These are phyloP conservation scores for Vickermania ingenoplastis DNA, from an alignment of 208 protist species.

Conservation along the genomic window DNA sequence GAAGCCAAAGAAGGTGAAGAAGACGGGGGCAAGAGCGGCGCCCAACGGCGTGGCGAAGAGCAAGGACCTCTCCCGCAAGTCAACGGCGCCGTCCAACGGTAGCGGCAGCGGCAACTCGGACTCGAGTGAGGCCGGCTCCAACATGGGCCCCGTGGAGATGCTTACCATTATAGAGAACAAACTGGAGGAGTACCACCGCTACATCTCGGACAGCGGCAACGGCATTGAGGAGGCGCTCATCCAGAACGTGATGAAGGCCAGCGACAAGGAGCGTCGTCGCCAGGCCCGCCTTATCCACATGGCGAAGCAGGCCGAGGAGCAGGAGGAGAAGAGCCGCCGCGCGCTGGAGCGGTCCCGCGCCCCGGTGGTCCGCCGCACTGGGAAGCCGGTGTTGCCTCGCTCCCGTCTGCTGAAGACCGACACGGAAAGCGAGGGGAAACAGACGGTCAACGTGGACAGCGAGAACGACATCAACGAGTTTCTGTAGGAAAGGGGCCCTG, in stretches of 20 bases:
- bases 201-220: constrained; percentile 52
- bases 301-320: constrained; percentile 57
- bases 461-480: constrained; percentile 44
- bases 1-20: neutral
- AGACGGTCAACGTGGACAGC: constrained; percentile 7
- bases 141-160: constrained; percentile 85
- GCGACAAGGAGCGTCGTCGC: constrained; percentile 78
- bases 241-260: constrained; percentile 64
- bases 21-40: neutral
- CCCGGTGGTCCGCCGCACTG: constrained; percentile 50
- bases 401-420: constrained; percentile 42
- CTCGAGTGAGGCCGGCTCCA: constrained; percentile 13
- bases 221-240: constrained; percentile 61
- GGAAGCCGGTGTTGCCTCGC: constrained; percentile 79
- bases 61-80: constrained; percentile 6
- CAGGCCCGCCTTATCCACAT: constrained; percentile 64
- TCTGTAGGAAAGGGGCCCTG: constrained; percentile 11
- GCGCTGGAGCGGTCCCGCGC: constrained; percentile 77
- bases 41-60: neutral
- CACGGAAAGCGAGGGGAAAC: constrained; percentile 19
- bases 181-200: constrained; percentile 82
- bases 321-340: constrained; percentile 61
- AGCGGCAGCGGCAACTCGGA: constrained; percentile 9
- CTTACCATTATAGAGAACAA: constrained; percentile 90
- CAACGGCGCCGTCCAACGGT: neutral